These are phyloP conservation scores for Spirogloea muscicola DNA, from an alignment of 139 green algal species.

Conservation along the genomic window DNA sequence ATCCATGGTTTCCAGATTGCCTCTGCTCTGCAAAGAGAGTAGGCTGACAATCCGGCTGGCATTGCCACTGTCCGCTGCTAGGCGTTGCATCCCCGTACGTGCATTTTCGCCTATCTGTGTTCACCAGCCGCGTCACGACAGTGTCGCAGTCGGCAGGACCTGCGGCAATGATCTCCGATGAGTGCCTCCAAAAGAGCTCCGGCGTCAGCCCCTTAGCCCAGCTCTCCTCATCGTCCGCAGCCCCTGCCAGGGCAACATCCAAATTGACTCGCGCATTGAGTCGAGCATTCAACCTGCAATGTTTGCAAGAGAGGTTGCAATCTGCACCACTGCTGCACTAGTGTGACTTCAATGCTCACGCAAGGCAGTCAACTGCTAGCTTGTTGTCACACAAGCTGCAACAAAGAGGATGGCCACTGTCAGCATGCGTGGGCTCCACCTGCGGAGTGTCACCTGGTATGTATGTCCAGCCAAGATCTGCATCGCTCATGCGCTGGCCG, in stretches of 20 bases:
- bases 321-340: no score
- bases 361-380: no score
- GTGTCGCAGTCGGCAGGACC: conserved; percentile 51
- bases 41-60: neutral
- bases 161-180: conserved; percentile 36
- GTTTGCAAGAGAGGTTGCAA: no score
- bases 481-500: conserved; percentile 22
- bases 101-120: conserved; percentile 19
- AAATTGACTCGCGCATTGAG: no score
- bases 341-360: no score
- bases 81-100: conserved; percentile 7
- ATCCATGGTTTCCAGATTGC: neutral
- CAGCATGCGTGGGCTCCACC: no score
- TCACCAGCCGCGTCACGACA: conserved; percentile 53
- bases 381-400: no score
- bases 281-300: no score
- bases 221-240: conserved; percentile 93
- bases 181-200: conserved; percentile 65
- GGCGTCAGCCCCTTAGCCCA: conserved; percentile 82
- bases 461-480: conserved; percentile 57
- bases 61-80: neutral
- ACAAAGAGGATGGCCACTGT: no score
- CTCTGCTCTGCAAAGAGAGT: neutral
- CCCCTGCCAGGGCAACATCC: no score
- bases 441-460: no score